Percentiles rank a stretch among this genome's conserved stretches.
Conservation (phyloP, 2,329 filamentous ascomycete genomes). For the Fusarium newnesense region DNA sequence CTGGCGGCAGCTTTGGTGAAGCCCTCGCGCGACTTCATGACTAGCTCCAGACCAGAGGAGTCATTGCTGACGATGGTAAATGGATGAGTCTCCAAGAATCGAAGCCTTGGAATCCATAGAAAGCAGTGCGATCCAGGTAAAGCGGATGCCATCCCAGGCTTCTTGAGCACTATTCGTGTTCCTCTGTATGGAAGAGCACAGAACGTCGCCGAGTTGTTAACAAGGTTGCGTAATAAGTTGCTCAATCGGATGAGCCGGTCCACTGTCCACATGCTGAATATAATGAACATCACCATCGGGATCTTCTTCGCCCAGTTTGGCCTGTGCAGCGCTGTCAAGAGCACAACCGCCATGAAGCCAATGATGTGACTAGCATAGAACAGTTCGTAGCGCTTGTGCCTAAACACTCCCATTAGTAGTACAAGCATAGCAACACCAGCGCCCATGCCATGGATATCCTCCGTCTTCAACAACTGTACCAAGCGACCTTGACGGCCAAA, state of each 20-base stretch:
- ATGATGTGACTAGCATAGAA: conserved; percentile 58
- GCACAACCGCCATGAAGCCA: conserved; percentile 54
- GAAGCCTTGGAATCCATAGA: conserved; percentile 64
- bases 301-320: conserved; percentile 52
- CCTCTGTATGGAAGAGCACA: conserved; percentile 57
- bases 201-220: conserved; percentile 47
- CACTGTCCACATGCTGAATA: conserved; percentile 53
- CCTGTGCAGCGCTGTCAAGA: conserved; percentile 56
- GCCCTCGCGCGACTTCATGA: conserved; percentile 61
- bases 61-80: conserved; percentile 62
- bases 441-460: conserved; percentile 26
- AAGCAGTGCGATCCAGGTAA: conserved; percentile 57
- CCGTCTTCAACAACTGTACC: background rate
- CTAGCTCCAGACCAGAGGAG: conserved; percentile 56
- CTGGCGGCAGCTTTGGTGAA: conserved; percentile 63
- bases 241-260: conserved; percentile 56
- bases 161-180: conserved; percentile 58
- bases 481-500: conserved; percentile 41
- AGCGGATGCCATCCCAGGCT: conserved; percentile 48
- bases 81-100: conserved; percentile 63
- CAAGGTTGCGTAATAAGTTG: background rate
- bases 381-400: conserved; percentile 56
- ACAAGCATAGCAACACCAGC: conserved; percentile 52
- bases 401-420: conserved; percentile 48
- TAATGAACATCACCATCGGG: conserved; percentile 52